Evolutionary conservation across 768 basidiomycete genomes (phyloP).

Genomic region (Boletus rex-veris): DNA sequence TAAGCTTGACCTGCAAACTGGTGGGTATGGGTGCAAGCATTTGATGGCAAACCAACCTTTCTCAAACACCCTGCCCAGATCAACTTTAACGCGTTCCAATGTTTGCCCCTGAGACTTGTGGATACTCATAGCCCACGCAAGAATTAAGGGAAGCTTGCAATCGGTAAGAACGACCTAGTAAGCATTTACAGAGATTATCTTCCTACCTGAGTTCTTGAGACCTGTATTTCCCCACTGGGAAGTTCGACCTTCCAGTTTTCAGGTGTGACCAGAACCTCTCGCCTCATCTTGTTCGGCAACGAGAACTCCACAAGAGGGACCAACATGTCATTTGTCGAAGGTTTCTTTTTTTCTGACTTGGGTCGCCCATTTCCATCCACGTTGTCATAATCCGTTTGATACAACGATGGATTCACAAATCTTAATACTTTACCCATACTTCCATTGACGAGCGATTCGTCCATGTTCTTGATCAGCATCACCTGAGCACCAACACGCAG

Average conservation of each 20-base stretch:
- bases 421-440: conserved; percentile 82
- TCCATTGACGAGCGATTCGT: conserved; percentile 90
- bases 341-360: conserved; percentile 31
- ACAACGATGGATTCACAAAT: conserved; percentile 57
- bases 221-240: conserved; percentile 83
- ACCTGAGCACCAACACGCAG: conserved; percentile 84
- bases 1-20: conserved; percentile 72
- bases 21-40: conserved; percentile 1
- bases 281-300: conserved; percentile 51
- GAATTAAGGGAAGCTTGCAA: conserved; percentile 73
- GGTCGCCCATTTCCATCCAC: conserved; percentile 33
- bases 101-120: conserved; percentile 99
- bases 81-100: conserved; percentile 90
- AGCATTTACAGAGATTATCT: background rate
- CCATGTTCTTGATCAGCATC: conserved; percentile 94
- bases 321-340: conserved; percentile 32
- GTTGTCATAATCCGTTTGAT: conserved; percentile 42
- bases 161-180: background rate
- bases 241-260: conserved; percentile 86
- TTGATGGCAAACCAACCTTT: conserved; percentile 52
- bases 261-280: conserved; percentile 56
- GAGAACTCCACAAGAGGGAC: conserved; percentile 80
- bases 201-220: conserved; percentile 72
- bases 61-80: conserved; percentile 90
- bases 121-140: conserved; percentile 98